Conservation (phyloP, 169 alveolate species). For the Babesia gibsoni region DNA sequence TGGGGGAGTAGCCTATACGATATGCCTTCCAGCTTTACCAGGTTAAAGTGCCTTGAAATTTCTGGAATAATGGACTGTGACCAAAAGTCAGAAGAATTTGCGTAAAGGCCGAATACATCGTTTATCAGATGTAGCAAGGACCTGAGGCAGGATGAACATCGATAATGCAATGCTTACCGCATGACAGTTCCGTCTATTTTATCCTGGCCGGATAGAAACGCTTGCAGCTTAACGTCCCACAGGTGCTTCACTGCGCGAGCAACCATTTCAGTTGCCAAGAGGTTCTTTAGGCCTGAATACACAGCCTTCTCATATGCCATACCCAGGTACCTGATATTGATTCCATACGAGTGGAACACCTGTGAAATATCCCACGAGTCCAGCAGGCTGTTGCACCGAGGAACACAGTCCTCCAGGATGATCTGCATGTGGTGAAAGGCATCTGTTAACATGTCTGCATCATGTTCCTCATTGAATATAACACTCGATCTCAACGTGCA, state of each 20-base stretch:
- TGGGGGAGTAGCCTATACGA: constrained; percentile 47
- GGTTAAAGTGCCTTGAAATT: constrained; percentile 47
- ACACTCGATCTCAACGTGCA: constrained; percentile 48
- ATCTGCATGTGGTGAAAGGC: constrained; percentile 54
- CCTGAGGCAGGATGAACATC: not conserved
- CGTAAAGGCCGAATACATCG: constrained; percentile 43
- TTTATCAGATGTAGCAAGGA: constrained; percentile 29
- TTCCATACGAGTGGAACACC: constrained; percentile 67
- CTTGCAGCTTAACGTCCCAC: constrained; percentile 39
- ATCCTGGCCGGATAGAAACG: not conserved
- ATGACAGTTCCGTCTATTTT: constrained; percentile 6
- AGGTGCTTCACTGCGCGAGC: constrained; percentile 51
- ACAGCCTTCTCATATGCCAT: constrained; percentile 61
- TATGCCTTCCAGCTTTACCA: constrained; percentile 36
- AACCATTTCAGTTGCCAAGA: constrained; percentile 47
- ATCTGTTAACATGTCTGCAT: constrained; percentile 43
- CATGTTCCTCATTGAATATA: constrained; percentile 19
- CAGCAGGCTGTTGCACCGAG: constrained; percentile 39
- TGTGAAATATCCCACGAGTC: constrained; percentile 72
- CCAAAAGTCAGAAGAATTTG: constrained; percentile 47
- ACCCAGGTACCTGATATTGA: constrained; percentile 68
- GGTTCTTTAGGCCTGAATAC: constrained; percentile 36
- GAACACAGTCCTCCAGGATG: constrained; percentile 60
- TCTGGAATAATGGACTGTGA: constrained; percentile 39
- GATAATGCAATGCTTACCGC: constrained; percentile 16